A percentile compares a stretch with the other conserved stretches of the same genome.
phyloP scores from a whole-genome alignment of 176 grass and related monocot species.

The Bromus sterilis region DNA sequence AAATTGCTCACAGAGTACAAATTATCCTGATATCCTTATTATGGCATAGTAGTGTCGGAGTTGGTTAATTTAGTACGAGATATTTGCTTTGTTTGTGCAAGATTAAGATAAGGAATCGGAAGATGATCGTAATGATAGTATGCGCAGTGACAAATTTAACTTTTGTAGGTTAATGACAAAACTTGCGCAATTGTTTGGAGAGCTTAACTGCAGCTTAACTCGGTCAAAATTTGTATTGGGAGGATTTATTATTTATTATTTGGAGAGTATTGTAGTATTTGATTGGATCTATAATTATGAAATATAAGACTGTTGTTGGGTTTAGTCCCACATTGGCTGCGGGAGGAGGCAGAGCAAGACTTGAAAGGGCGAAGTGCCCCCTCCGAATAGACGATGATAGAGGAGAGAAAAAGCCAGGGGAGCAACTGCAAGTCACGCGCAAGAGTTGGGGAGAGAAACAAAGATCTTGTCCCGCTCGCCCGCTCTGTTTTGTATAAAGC shows the following conservation, averaged over 20 bases:
- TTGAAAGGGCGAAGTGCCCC: too few species aligned
- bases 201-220: not conserved
- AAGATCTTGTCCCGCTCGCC: too few species aligned
- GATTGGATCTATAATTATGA: not conserved
- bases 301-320: not conserved
- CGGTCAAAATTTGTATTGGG: not conserved
- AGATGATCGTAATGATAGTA: not conserved
- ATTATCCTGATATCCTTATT: constrained; percentile 1
- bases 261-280: not conserved
- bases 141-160: not conserved
- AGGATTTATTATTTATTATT: not conserved
- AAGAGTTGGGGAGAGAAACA: too few species aligned
- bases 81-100: not conserved
- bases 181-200: not conserved
- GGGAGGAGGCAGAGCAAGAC: too few species aligned
- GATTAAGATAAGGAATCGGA: not conserved
- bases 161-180: not conserved
- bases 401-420: too few species aligned
- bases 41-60: not conserved
- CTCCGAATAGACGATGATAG: too few species aligned
- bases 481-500: too few species aligned
- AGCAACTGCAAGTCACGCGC: too few species aligned
- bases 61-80: not conserved
- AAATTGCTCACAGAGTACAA: not conserved
- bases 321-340: too few species aligned